Percentiles rank a stretch among this genome's conserved stretches.
Conservation (phyloP, 345 rosid genomes). For the Moricandia moricandioides region DNA sequence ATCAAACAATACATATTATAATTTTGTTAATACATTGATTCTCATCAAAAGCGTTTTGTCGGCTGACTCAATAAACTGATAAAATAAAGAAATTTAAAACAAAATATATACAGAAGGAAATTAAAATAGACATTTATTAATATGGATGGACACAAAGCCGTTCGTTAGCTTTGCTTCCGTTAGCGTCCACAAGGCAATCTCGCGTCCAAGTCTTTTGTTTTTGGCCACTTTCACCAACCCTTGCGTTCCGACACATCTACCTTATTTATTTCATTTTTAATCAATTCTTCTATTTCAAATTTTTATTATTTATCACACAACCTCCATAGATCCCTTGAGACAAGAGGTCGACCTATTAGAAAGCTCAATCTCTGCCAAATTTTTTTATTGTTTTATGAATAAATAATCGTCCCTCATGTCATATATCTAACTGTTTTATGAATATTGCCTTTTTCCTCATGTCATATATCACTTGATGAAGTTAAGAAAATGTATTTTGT, state of each 20-base stretch:
- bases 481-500: neutral
- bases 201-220: constrained; percentile 25
- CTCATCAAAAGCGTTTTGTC: constrained; percentile 25
- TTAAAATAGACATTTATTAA: constrained; percentile 3
- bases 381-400: neutral
- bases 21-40: constrained; percentile 21
- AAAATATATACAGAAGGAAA: neutral
- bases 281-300: constrained; percentile 4
- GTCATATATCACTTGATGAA: no score
- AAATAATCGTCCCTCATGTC: neutral
- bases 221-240: constrained; percentile 41
- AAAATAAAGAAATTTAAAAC: neutral
- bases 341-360: constrained; percentile 25
- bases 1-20: neutral
- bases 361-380: neutral
- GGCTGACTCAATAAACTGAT: constrained; percentile 11
- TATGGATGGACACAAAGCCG: constrained; percentile 34
- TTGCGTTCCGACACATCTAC: constrained; percentile 38
- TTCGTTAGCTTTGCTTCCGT: constrained; percentile 21
- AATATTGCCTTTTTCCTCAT: no score
- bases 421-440: neutral
- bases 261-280: constrained; percentile 33
- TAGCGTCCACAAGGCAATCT: constrained; percentile 26
- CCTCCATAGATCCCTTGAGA: constrained; percentile 34
- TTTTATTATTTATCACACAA: constrained; percentile 31